Conservation (phyloP, 805 yeast species). For the Cyberlindnera lachancei region DNA sequence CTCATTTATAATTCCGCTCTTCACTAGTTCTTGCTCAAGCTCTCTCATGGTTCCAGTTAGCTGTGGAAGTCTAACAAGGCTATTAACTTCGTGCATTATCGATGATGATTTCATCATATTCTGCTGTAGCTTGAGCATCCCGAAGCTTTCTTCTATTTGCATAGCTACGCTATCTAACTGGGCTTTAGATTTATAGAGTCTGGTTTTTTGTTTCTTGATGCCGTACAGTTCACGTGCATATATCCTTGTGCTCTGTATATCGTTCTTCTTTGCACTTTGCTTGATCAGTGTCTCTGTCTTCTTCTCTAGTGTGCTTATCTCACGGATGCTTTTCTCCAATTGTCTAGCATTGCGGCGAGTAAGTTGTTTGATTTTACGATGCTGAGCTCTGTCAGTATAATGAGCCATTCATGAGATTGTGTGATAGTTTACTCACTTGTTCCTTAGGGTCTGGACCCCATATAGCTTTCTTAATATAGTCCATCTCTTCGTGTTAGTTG, state of each 20-base stretch:
- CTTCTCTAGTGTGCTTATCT: constrained; percentile 58
- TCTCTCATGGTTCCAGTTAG: constrained; percentile 78
- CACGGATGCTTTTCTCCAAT: constrained; percentile 55
- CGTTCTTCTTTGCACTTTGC: constrained; percentile 69
- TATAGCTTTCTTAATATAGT: constrained; percentile 73
- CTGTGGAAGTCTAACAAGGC: constrained; percentile 70
- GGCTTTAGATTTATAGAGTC: constrained; percentile 75
- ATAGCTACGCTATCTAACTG: constrained; percentile 78
- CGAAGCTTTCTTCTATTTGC: constrained; percentile 90
- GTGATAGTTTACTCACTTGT: constrained; percentile 32
- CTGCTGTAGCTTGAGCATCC: constrained; percentile 73
- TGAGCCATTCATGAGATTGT: too few relatives aligned
- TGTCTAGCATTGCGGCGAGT: constrained; percentile 81
- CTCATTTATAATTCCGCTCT: constrained; percentile 82
- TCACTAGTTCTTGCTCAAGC: constrained; percentile 78
- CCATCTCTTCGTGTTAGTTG: too few relatives aligned
- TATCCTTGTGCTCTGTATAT: constrained; percentile 62
- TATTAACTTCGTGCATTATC: constrained; percentile 85
- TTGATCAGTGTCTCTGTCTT: constrained; percentile 76
- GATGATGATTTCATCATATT: constrained; percentile 71
- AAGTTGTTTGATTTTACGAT: constrained; percentile 65
- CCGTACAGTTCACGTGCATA: constrained; percentile 79
- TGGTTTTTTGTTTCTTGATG: constrained; percentile 62
- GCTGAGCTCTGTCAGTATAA: constrained; percentile 21
- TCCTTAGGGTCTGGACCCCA: constrained; percentile 98